Base-by-base conservation (phyloP, 2,329 filamentous ascomycete species). In the Ceratocystis albifundus region DNA sequence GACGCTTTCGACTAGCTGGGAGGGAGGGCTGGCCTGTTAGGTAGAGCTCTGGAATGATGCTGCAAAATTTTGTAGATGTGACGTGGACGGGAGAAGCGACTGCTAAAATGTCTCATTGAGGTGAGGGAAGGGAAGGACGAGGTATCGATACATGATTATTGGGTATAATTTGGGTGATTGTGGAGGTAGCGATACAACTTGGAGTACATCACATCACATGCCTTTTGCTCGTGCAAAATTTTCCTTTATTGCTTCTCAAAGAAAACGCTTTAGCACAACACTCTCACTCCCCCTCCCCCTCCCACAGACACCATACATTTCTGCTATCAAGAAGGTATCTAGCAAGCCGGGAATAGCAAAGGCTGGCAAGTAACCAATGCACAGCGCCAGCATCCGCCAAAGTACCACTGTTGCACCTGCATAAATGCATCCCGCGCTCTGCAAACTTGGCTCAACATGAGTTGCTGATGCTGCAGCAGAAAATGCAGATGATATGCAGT, bases 331-430 rank as follows among this genome's bases (percentile, higher is more conserved):
- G 36, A 41, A 15, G 10, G 36, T 10, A 41, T 41, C 36, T 41
- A 15, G 36, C 10, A 41, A 41, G 36, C 10, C 36, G 12, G 36
- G 36, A 41, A 41, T 12, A 41, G 36, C 36, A 41, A 12, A 41
- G 46, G 17, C 46, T 20, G 3, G 17, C 46, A 48, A 48, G 6
- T 22, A 48, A 48, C 36, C 36, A 41, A 41, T 12, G 20, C 45
- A 48, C 50, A 30, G 22, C 50, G 50, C 25, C 50, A 55, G 15
- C 50, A 28, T 25, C 25, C 50, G 50, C 50, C 25, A 55, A 48
- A 48, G 46, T 48, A 50, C 48, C 17, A 50, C 48, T 12, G 53
- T n/a, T 57, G 53, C 53, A 53, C 48, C 48, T 57, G 53, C 53
- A 57, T 57, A 41, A 3, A 57, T 57, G 53, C 53, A 30, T 12